Conservation (phyloP, 352 stramenopile genomes). For the Globisporangium yorkense region DNA sequence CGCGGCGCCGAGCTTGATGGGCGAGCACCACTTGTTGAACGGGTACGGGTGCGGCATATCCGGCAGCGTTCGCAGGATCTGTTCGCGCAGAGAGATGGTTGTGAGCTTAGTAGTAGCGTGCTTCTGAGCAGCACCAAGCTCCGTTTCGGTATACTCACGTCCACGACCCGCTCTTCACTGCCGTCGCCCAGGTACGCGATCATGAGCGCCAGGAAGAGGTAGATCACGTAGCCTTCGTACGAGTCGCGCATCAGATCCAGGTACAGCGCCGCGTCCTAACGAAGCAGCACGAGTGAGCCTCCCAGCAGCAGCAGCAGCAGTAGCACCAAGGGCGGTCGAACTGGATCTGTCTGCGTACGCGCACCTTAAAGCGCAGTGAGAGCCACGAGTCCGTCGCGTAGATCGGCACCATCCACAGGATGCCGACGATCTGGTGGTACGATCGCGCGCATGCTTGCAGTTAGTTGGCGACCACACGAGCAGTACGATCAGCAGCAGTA, state of each 20-base stretch:
- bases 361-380: constrained; percentile 93
- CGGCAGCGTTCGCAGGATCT: constrained; percentile 47
- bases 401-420: constrained; percentile 98
- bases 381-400: constrained; percentile 97
- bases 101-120: too few relatives aligned
- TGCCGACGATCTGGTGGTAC: constrained; percentile 89
- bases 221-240: constrained; percentile 98
- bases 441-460: too few relatives aligned
- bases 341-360: neutral
- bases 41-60: constrained; percentile 75
- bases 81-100: too few relatives aligned
- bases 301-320: neutral
- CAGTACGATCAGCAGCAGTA: neutral
- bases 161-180: constrained; percentile 80
- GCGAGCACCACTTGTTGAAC: constrained; percentile 52
- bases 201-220: constrained; percentile 96
- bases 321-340: too few relatives aligned
- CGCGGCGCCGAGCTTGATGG: constrained; percentile 72
- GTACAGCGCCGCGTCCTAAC: constrained; percentile 70
- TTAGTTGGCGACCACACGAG: too few relatives aligned
- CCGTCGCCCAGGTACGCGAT: constrained; percentile 93
- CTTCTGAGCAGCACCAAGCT: neutral
- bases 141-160: constrained; percentile 15
- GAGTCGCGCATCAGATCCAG: constrained; percentile 95
- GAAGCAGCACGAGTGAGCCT: neutral